These are phyloP conservation scores for Cercospora sesami DNA, from an alignment of 2,329 filamentous ascomycete genomes.

Conservation along the genomic window DNA sequence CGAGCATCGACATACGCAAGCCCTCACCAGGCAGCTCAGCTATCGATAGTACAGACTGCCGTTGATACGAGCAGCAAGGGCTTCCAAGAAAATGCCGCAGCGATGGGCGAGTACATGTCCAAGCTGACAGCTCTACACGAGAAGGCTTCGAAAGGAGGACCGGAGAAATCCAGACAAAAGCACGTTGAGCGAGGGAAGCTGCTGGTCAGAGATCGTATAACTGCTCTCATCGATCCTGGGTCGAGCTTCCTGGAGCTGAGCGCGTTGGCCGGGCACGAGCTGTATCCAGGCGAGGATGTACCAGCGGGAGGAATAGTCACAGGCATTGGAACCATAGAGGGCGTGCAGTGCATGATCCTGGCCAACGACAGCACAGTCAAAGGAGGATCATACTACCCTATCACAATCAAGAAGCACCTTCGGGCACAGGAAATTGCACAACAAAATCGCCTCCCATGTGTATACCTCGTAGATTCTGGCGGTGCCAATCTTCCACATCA, in stretches of 20 bases:
- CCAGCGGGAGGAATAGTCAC: slow-evolving; percentile 90
- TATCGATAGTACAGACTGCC: slow-evolving; percentile 74
- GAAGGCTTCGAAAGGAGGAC: slow-evolving; percentile 68
- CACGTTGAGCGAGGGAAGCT: slow-evolving; percentile 88
- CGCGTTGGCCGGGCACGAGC: slow-evolving; percentile 79
- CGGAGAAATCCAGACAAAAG: slow-evolving; percentile 80
- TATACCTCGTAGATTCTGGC: slow-evolving; percentile 95
- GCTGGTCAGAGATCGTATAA: slow-evolving; percentile 85
- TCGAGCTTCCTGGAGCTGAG: slow-evolving; percentile 93
- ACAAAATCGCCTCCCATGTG: slow-evolving; percentile 81
- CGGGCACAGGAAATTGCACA: slow-evolving; percentile 86
- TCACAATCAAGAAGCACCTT: slow-evolving; percentile 96
- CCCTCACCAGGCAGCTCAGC: slow-evolving; percentile 75
- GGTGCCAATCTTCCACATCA: slow-evolving; percentile 94
- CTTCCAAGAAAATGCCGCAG: slow-evolving; percentile 75
- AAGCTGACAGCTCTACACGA: slow-evolving; percentile 69
- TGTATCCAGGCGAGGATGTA: slow-evolving; percentile 85
- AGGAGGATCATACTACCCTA: slow-evolving; percentile 93
- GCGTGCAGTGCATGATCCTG: slow-evolving; percentile 88
- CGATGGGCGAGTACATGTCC: slow-evolving; percentile 73
- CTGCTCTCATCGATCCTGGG: slow-evolving; percentile 82
- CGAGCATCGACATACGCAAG: slow-evolving; percentile 74
- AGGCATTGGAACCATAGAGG: slow-evolving; percentile 84
- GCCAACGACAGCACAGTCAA: slow-evolving; percentile 98
- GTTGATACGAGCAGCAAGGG: slow-evolving; percentile 76